Percentiles rank a stretch among this genome's conserved stretches.
Evolutionary conservation across 1,284 basidiomycete genomes (phyloP).

Genomic region (Mrakiaceae sp.): DNA sequence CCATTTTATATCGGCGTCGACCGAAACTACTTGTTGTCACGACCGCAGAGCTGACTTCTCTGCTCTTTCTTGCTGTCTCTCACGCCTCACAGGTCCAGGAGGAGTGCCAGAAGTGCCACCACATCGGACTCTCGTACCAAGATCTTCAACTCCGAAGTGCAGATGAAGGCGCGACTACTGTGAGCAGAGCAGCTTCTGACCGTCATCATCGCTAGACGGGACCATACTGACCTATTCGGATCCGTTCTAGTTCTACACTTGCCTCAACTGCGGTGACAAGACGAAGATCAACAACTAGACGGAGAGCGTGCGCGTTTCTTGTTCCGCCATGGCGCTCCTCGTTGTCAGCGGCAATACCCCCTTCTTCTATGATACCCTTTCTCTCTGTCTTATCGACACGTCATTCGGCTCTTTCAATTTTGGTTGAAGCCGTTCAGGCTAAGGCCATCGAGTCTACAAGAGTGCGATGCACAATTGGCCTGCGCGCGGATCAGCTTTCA

Average conservation of each 20-base stretch:
- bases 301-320: too few species aligned
- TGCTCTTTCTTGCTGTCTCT: background rate
- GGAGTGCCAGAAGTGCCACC: constrained; percentile 81
- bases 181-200: constrained; percentile 34
- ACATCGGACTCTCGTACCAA: constrained; percentile 43
- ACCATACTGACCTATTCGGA: constrained; percentile 6
- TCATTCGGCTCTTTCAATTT: too few species aligned
- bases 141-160: constrained; percentile 62
- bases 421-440: too few species aligned
- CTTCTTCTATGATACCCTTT: too few species aligned
- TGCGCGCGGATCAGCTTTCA: too few species aligned
- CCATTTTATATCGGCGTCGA: background rate
- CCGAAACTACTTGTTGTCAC: too few species aligned
- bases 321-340: too few species aligned
- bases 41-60: background rate
- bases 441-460: too few species aligned
- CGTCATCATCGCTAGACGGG: background rate
- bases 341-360: too few species aligned
- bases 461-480: too few species aligned
- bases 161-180: constrained; percentile 78
- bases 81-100: constrained; percentile 59
- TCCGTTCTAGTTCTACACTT: constrained; percentile 15
- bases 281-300: constrained; percentile 35
- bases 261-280: constrained; percentile 36
- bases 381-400: too few species aligned